Evolutionary conservation across 495 filamentous ascomycete species (phyloP), one percentile per base, ranked within the genome.

Genomic region (Entonaema liquescens): DNA sequence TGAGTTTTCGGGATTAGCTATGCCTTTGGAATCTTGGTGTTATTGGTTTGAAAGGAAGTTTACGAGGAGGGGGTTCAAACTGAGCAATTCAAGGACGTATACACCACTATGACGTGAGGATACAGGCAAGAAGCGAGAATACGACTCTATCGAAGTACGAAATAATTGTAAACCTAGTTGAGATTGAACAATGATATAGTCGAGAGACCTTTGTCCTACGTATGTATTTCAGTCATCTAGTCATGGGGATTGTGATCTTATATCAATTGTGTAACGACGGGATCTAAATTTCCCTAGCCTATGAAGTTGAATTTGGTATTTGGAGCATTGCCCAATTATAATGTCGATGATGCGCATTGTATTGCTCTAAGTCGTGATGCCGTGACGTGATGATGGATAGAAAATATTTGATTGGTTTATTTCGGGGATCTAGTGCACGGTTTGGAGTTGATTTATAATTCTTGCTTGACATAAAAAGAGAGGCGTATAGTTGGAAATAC

Each of bases 291-390:
- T 5, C 19, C 42, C 42, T 47, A 23, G 42, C 42, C 3, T 15
- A 7, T 38, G 40, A 36, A 23, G 53, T 65, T 26, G 53, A 57
- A 36, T 57, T 57, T 58, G 38, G 7, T 21, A 35, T 56, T 44
- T 3, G 25, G 19, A 29, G 15, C n/a, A 19, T 40, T 54, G 29
- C 9, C 9, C 8, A 47, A 47, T 33, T 33, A 33, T 6, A 33
- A 33, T 1, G 5, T 21, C 17, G 42, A 47, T 47, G 42, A 47
- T 47, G 42, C 17, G 19, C 19, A 47, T 47, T 47, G 19, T 12
- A 21, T 47, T 47, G 7, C 17, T 12, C 12, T 9, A 19, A 23
- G 8, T 23, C 8, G 42, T 47, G 9, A 47, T 47, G 2, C 6
- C 3, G 19, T 47, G 17, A 11, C 19, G 42, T 47, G 42, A 2